These are phyloP conservation scores for Hordeum pubiflorum DNA, from an alignment of 202 grass and related monocot genomes.

Conservation along the genomic window DNA sequence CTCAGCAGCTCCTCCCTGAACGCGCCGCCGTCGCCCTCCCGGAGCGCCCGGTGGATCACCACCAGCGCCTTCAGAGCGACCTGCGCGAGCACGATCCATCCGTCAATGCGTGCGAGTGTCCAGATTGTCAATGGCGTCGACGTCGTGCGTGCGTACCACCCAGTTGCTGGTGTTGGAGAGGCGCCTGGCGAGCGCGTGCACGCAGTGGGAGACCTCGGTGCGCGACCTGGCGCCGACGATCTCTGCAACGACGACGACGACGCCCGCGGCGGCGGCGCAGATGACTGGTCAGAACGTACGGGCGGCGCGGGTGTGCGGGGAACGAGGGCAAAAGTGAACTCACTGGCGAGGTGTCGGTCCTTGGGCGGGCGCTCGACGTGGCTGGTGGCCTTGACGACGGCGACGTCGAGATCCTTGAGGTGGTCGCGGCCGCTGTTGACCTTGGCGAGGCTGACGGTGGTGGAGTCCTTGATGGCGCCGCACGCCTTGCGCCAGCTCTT, in stretches of 20 bases:
- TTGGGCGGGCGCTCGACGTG: slow-evolving; percentile 87
- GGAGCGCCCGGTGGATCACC: slow-evolving; percentile 63
- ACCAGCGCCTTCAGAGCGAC: slow-evolving; percentile 85
- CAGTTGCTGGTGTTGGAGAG: slow-evolving; percentile 84
- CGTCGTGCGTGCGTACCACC: slow-evolving; percentile 37
- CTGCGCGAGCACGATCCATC: slow-evolving; percentile 25
- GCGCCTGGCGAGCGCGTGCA: slow-evolving; percentile 55
- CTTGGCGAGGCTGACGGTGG: slow-evolving; percentile 79
- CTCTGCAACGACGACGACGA: slow-evolving; percentile 6
- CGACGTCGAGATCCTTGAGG: slow-evolving; percentile 72
- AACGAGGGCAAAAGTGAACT: neutral
- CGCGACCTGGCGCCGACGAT: slow-evolving; percentile 61
- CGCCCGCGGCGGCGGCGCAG: neutral
- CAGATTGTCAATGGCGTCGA: neutral
- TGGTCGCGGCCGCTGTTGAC: slow-evolving; percentile 59
- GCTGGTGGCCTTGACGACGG: slow-evolving; percentile 92
- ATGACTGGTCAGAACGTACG: neutral
- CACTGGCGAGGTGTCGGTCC: slow-evolving; percentile 79
- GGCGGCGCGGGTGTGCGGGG: neutral
- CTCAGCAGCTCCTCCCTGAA: slow-evolving; percentile 67
- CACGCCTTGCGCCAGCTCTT: slow-evolving; percentile 96
- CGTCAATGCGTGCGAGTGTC: neutral
- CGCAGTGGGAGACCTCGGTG: slow-evolving; percentile 71
- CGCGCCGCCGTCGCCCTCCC: slow-evolving; percentile 55
- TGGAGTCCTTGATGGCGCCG: slow-evolving; percentile 89